A percentile compares a stretch with the other conserved stretches of the same genome.
These are phyloP conservation scores for Talaromyces sp. DNA, from an alignment of 2,329 filamentous ascomycete genomes.

Conservation along the genomic window DNA sequence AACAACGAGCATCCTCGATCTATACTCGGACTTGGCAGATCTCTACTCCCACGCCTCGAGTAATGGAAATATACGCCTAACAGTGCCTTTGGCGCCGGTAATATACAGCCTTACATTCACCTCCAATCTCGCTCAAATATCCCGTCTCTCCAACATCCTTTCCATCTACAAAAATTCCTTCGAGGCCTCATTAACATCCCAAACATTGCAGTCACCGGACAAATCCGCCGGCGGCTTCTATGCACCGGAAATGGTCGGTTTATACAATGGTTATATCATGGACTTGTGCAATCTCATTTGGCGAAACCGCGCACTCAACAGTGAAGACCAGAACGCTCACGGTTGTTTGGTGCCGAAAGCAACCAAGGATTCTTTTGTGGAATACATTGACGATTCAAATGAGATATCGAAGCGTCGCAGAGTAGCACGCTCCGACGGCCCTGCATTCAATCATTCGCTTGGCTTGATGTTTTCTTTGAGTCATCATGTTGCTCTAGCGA, in stretches of 20 bases:
- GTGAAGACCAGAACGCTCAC: slow-evolving; percentile 58
- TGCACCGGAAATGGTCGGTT: slow-evolving; percentile 59
- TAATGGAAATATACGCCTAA: slow-evolving; percentile 59
- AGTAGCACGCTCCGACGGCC: slow-evolving; percentile 25
- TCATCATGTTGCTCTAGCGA: slow-evolving; percentile 45
- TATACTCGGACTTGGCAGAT: slow-evolving; percentile 64
- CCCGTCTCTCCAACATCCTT: slow-evolving; percentile 67
- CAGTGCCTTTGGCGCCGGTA: slow-evolving; percentile 64
- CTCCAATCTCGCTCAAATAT: slow-evolving; percentile 60
- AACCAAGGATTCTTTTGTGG: slow-evolving; percentile 44
- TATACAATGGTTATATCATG: slow-evolving; percentile 82
- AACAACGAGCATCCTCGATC: slow-evolving; percentile 58
- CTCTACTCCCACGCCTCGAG: slow-evolving; percentile 54
- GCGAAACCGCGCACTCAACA: slow-evolving; percentile 69
- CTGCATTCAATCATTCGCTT: slow-evolving; percentile 34
- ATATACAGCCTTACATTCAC: slow-evolving; percentile 71
- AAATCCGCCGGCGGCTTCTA: slow-evolving; percentile 42
- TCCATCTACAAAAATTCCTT: slow-evolving; percentile 72
- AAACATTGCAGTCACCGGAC: slow-evolving; percentile 32
- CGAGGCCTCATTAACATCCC: slow-evolving; percentile 56
- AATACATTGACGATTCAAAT: slow-evolving; percentile 42
- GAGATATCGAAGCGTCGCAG: slow-evolving; percentile 31
- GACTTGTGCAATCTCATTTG: slow-evolving; percentile 82
- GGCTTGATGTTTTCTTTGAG: slow-evolving; percentile 47
- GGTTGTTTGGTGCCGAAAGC: slow-evolving; percentile 51